Evolutionary conservation across 371 early-diverging fungal species (phyloP).

Genomic region (Capniomyces stellatus): DNA sequence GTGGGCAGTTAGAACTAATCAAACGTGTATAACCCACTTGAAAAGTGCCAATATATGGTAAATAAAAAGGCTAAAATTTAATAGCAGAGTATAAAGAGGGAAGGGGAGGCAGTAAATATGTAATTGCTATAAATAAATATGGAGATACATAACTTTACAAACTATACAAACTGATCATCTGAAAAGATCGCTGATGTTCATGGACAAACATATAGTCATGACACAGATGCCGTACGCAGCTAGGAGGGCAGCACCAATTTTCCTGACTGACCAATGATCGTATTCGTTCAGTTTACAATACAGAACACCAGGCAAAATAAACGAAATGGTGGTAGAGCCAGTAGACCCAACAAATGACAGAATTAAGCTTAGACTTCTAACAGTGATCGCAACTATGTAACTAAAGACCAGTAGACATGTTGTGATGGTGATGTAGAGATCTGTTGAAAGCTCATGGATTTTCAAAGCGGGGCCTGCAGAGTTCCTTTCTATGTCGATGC

Average conservation of each 20-base stretch:
- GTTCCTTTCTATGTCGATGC: not conserved
- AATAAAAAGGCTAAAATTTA: too few relatives aligned
- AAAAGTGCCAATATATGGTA: too few relatives aligned
- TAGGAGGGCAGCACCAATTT: conserved; percentile 26
- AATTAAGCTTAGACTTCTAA: conserved; percentile 60
- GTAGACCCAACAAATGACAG: conserved; percentile 95
- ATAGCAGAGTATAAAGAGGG: too few relatives aligned
- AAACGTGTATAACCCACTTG: too few relatives aligned
- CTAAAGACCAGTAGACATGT: conserved; percentile 41
- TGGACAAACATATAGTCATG: conserved; percentile 40
- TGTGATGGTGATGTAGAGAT: conserved; percentile 27
- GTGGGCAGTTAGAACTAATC: too few relatives aligned
- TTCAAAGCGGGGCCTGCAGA: too few relatives aligned
- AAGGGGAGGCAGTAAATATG: too few relatives aligned
- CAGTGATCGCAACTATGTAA: conserved; percentile 55
- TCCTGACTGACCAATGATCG: not conserved
- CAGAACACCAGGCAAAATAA: conserved; percentile 91
- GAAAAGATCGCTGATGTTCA: conserved; percentile 31
- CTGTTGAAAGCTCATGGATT: not conserved
- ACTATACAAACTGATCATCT: too few relatives aligned
- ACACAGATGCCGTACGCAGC: conserved; percentile 35
- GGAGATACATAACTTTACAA: too few relatives aligned
- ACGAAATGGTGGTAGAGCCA: conserved; percentile 93
- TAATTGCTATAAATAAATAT: too few relatives aligned
- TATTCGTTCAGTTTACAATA: conserved; percentile 65